These are phyloP conservation scores for Didymella lethalis DNA, from an alignment of 2,329 filamentous ascomycete genomes.

Conservation along the genomic window DNA sequence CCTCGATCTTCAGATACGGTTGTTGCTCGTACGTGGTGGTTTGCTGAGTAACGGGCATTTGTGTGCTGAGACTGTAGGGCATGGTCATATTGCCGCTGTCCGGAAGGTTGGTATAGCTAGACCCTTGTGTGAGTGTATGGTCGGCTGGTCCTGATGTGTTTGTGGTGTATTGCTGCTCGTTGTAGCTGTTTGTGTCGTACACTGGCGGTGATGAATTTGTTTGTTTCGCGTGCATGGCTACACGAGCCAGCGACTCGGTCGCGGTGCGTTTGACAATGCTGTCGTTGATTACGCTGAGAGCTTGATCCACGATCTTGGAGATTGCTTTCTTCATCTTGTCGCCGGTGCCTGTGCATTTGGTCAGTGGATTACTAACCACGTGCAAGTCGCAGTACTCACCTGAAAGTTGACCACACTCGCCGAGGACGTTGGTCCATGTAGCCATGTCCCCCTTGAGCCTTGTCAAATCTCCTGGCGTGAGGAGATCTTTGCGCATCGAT, in stretches of 20 bases:
- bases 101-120: constrained; percentile 33
- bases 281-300: constrained; percentile 57
- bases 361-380: background rate
- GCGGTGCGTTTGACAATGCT: constrained; percentile 55
- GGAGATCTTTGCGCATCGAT: constrained; percentile 70
- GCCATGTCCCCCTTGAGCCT: constrained; percentile 73
- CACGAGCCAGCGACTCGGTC: constrained; percentile 54
- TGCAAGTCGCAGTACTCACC: constrained; percentile 59
- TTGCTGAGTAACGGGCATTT: constrained; percentile 35
- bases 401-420: constrained; percentile 70
- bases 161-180: constrained; percentile 34
- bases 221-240: constrained; percentile 44
- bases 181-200: constrained; percentile 38
- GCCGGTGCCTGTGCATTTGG: constrained; percentile 53
- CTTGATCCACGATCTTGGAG: constrained; percentile 58
- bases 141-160: constrained; percentile 30
- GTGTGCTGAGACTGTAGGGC: constrained; percentile 38
- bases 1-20: constrained; percentile 34
- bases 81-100: constrained; percentile 23
- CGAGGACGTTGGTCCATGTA: constrained; percentile 72
- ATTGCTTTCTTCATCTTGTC: constrained; percentile 58
- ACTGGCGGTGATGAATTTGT: constrained; percentile 24
- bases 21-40: constrained; percentile 39
- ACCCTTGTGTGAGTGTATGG: constrained; percentile 30
- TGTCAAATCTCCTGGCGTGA: constrained; percentile 65